Base-by-base conservation (phyloP, 257 asterid species). In the Rhazya stricta region DNA sequence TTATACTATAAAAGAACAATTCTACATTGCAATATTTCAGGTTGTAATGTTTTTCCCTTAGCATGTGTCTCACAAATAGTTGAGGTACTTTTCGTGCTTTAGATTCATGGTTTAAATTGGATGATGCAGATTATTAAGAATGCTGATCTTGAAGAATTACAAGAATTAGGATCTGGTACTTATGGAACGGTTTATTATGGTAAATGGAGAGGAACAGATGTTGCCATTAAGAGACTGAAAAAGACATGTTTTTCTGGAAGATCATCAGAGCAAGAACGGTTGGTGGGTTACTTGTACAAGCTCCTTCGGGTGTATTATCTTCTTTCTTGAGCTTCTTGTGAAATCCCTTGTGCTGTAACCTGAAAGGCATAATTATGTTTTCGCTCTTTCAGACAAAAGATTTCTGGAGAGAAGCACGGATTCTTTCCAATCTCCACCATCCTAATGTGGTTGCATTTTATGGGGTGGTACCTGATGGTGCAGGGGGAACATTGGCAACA, bases 161-260 rank as follows among this genome's bases (percentile, higher is more conserved):
- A 85, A 25, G 96, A 91, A 86, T 72, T 91, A 73, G 97, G 97
- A 75, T 82, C 96, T 71, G 97, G 97, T 36, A 91, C 92, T 71
- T 91, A 84, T 86, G 97, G 97, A 42, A 89, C 96, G 41, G 97
- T 91, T 68, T 89, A 85, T 77, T 86, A 86, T 78, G 97, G 96
- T 68, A 91, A 88, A 84, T 91, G 97, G 96, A 83, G 93, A 77
- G 97, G 97, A 45, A 77, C 96, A 41, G 96, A 91, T 81, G 97
- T 91, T 62, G 93, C 96, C 80, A 91, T 91, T 73, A 89, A 91
- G 85, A 84, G 89, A 88, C 74, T 89, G 36, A 89, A 89, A 76
- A 87, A 83, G 77, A 37, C 86, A 73, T 91, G 91, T 77, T 89
- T 89, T 81, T 80, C 88, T 78, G 91, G 93, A 79, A 86, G 91